Percentiles rank a stretch among this genome's conserved stretches.
Conservation (phyloP, 352 stramenopile species). For the Phytophthora cryptogea region DNA sequence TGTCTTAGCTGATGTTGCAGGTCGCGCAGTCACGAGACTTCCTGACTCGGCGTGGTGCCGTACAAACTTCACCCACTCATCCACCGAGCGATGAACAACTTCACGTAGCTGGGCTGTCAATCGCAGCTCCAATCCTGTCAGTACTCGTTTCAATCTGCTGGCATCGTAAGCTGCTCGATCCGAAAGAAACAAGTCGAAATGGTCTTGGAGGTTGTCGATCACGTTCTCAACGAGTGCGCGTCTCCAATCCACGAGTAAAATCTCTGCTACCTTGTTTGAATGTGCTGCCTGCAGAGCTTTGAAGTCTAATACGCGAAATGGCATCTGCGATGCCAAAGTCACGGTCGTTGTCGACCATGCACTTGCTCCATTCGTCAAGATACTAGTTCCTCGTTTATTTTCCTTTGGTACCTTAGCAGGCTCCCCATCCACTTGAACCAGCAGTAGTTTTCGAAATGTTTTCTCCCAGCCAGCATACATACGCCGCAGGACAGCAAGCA, state of each 20-base stretch:
- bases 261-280: conserved; percentile 77
- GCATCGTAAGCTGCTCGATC: conserved; percentile 60
- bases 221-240: conserved; percentile 91
- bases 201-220: conserved; percentile 94
- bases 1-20: background rate
- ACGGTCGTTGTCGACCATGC: conserved; percentile 1
- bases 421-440: conserved; percentile 64
- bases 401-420: background rate
- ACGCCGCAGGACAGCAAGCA: conserved; percentile 83
- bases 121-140: conserved; percentile 87
- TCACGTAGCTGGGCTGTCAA: conserved; percentile 85
- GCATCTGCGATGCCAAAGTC: conserved; percentile 63
- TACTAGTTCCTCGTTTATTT: conserved; percentile 5
- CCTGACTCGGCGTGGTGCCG: conserved; percentile 20
- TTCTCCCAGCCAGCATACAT: conserved; percentile 92
- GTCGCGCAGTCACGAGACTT: conserved; percentile 1
- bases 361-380: conserved; percentile 2
- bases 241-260: conserved; percentile 88
- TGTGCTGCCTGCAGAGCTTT: conserved; percentile 73
- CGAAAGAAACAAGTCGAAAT: conserved; percentile 93
- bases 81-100: conserved; percentile 61
- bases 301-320: conserved; percentile 88
- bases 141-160: conserved; percentile 70
- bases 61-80: conserved; percentile 71
- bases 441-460: conserved; percentile 74